phyloP scores from a whole-genome alignment of 495 filamentous ascomycete species.

The Xylaria acuta region DNA sequence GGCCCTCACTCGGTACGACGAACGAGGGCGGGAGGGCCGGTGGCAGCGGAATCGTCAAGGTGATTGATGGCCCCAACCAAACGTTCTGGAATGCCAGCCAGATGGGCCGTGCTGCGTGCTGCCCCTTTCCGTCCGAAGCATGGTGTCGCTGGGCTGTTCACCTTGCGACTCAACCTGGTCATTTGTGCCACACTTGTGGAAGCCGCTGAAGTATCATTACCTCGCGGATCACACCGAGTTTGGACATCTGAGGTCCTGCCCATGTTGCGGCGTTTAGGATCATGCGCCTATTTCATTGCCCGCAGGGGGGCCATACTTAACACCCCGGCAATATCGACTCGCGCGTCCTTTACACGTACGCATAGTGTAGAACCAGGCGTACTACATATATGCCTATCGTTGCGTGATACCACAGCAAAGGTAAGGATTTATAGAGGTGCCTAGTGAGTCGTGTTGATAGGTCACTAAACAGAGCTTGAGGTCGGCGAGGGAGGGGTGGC shows the following conservation, averaged over 20 bases:
- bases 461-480: background rate
- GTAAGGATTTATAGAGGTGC: background rate
- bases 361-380: background rate
- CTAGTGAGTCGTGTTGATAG: constrained; percentile 1
- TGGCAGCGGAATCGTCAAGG: background rate
- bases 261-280: constrained; percentile 14
- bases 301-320: constrained; percentile 10
- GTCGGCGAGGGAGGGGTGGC: background rate
- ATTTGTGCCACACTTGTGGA: constrained; percentile 17
- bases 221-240: constrained; percentile 14
- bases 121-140: constrained; percentile 10
- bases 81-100: constrained; percentile 7
- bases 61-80: background rate
- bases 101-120: constrained; percentile 5
- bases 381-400: background rate
- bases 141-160: background rate
- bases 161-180: constrained; percentile 8
- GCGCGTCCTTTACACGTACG: background rate
- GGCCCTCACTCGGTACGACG: background rate
- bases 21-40: background rate
- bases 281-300: constrained; percentile 11
- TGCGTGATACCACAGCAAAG: background rate
- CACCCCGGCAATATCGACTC: constrained; percentile 9
- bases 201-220: constrained; percentile 15
- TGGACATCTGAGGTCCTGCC: background rate